Percentiles rank a stretch among this genome's conserved stretches.
Evolutionary conservation across 2,329 filamentous ascomycete genomes (phyloP).

Genomic region (Lojkania enalia): DNA sequence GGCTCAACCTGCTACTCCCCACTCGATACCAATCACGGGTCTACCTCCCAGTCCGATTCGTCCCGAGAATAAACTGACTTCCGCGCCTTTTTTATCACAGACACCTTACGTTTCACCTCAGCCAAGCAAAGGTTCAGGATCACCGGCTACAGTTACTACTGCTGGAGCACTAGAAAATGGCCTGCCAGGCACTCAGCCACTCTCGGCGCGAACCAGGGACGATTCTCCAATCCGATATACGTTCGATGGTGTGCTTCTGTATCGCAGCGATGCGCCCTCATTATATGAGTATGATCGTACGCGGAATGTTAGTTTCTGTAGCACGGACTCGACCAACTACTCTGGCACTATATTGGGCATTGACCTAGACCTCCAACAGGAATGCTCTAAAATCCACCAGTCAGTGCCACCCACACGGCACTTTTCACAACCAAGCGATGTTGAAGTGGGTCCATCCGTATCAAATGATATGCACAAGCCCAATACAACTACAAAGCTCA

Average conservation of each 20-base stretch:
- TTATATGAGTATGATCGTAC: conserved; percentile 19
- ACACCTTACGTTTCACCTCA: not conserved
- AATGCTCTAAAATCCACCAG: conserved; percentile 15
- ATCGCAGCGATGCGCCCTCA: conserved; percentile 23
- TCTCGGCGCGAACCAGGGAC: conserved; percentile 21
- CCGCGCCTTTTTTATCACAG: not conserved
- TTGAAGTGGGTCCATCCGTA: conserved; percentile 12
- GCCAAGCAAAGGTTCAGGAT: not conserved
- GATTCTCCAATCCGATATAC: conserved; percentile 25
- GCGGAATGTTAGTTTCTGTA: conserved; percentile 37
- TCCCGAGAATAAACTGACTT: not conserved
- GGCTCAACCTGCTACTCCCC: too few species aligned
- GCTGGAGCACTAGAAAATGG: conserved; percentile 16
- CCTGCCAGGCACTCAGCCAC: conserved; percentile 16
- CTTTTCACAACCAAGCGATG: conserved; percentile 25
- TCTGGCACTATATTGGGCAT: conserved; percentile 41
- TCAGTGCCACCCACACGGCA: conserved; percentile 30
- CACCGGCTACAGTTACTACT: conserved; percentile 8
- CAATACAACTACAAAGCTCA: conserved; percentile 3
- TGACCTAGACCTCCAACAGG: conserved; percentile 38
- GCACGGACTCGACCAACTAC: conserved; percentile 39
- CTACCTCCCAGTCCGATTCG: not conserved
- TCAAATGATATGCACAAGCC: not conserved
- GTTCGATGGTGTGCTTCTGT: conserved; percentile 27
- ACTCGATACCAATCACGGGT: too few species aligned